Evolutionary conservation across 176 grass and related monocot species (phyloP).

Genomic region (Juncus inflexus): DNA sequence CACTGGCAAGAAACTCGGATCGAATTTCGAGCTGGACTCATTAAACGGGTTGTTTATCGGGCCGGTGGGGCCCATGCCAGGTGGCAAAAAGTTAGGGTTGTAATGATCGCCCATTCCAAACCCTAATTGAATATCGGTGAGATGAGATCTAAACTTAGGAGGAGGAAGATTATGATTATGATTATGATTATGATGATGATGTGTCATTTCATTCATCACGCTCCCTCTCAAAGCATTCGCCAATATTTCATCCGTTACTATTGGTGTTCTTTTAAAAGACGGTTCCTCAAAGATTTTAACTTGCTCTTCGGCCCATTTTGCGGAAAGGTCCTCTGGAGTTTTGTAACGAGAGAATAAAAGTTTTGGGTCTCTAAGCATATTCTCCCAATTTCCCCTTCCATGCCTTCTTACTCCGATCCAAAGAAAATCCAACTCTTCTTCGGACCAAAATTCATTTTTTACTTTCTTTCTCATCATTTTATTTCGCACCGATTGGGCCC

Average conservation of each 20-base stretch:
- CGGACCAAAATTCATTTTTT: conserved; percentile 81
- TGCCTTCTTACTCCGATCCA: conserved; percentile 98
- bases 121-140: conserved; percentile 92
- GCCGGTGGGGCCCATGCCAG: conserved; percentile 39
- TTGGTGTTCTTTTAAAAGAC: conserved; percentile 52
- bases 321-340: conserved; percentile 62
- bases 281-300: conserved; percentile 76
- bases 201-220: conserved; percentile 23
- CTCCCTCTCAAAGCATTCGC: conserved; percentile 73
- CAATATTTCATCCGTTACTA: conserved; percentile 90
- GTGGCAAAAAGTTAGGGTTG: conserved; percentile 37
- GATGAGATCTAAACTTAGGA: conserved; percentile 62
- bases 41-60: conserved; percentile 42
- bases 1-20: conserved; percentile 42
- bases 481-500: conserved; percentile 57
- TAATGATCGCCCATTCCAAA: conserved; percentile 46
- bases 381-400: conserved; percentile 92
- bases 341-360: conserved; percentile 69
- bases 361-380: conserved; percentile 88
- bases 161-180: conserved; percentile 26
- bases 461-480: conserved; percentile 80
- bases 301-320: conserved; percentile 91
- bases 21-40: conserved; percentile 41
- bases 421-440: conserved; percentile 94
- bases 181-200: too few relatives aligned